Evolutionary conservation across 139 green algal genomes (phyloP).

Genomic region (Bryopsis sp.): DNA sequence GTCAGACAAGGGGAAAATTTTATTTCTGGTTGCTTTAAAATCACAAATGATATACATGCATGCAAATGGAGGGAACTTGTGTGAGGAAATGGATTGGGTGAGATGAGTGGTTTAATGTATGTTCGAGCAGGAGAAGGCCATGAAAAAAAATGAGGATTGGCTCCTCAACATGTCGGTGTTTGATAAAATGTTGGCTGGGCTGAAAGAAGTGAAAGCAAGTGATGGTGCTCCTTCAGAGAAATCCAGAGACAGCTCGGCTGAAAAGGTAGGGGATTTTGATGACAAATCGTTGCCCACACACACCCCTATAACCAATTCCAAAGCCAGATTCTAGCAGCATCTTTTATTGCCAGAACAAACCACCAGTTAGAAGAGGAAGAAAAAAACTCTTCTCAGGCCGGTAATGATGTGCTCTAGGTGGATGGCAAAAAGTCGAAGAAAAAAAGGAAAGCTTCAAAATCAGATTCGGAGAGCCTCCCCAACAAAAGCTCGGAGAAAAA

Average conservation of each 20-base stretch:
- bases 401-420: neutral
- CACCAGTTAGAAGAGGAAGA: neutral
- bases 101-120: neutral
- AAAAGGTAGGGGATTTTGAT: neutral
- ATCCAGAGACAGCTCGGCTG: neutral
- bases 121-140: neutral
- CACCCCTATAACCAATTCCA: too few species aligned
- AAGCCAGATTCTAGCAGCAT: too few species aligned
- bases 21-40: too few species aligned
- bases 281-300: too few species aligned
- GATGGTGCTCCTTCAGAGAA: too few species aligned
- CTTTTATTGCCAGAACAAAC: too few species aligned
- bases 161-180: too few species aligned
- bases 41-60: neutral
- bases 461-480: constrained; percentile 10
- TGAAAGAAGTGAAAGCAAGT: constrained; percentile 64
- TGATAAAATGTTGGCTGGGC: constrained; percentile 49
- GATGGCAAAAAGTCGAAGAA: neutral
- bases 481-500: constrained; percentile 2
- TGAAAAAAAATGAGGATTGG: constrained; percentile 38
- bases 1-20: too few species aligned
- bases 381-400: neutral
- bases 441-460: constrained; percentile 16
- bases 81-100: neutral
- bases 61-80: neutral